These are phyloP conservation scores for Phycomyces nitens DNA, from an alignment of 192 early-diverging fungal genomes.

Conservation along the genomic window DNA sequence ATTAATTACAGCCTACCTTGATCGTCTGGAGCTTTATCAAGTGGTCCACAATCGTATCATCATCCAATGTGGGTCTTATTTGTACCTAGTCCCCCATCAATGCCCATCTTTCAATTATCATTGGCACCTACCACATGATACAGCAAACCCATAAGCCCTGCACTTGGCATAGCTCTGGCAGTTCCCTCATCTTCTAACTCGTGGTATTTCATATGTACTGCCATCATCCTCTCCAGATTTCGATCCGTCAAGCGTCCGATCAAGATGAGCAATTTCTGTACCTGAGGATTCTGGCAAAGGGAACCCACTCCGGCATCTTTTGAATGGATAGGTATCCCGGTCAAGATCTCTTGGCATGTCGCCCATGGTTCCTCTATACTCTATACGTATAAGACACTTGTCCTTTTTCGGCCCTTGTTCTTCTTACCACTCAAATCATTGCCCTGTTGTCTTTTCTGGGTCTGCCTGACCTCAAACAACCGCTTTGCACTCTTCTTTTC, in stretches of 20 bases:
- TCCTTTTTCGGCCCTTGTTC: background rate
- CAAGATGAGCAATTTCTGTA: conserved; percentile 26
- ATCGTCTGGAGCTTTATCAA: conserved; percentile 33
- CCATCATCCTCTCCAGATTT: conserved; percentile 25
- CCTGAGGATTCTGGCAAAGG: conserved; percentile 7
- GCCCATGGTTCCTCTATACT: conserved; percentile 16
- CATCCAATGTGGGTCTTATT: conserved; percentile 31
- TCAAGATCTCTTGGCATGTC: conserved; percentile 13
- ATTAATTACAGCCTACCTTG: conserved; percentile 26
- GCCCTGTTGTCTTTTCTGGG: conserved; percentile 9
- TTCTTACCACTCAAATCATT: background rate
- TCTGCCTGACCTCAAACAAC: conserved; percentile 22
- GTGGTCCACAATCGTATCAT: conserved; percentile 30
- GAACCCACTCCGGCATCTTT: background rate
- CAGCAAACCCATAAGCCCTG: conserved; percentile 34
- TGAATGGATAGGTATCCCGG: background rate
- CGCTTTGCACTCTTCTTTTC: conserved; percentile 26
- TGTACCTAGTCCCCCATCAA: conserved; percentile 15
- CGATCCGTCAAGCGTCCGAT: conserved; percentile 29
- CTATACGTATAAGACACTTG: background rate
- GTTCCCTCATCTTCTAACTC: conserved; percentile 43
- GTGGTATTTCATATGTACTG: conserved; percentile 39
- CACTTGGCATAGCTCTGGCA: conserved; percentile 41
- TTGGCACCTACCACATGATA: conserved; percentile 30
- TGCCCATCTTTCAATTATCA: background rate